Conservation (phyloP, 768 basidiomycete genomes). For the Pluteus cervinus region DNA sequence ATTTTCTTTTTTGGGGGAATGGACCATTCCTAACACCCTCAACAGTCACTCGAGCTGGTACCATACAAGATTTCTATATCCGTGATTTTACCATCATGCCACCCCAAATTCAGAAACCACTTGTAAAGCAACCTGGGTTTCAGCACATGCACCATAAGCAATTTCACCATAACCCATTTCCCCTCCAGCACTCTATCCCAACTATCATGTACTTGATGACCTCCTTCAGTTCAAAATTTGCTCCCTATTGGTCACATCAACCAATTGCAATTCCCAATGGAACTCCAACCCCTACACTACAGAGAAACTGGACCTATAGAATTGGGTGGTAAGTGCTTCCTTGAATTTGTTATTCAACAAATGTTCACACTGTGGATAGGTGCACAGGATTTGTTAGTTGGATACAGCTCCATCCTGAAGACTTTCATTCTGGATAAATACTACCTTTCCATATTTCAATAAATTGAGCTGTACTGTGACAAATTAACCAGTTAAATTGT, state of each 20-base stretch:
- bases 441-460: too few relatives aligned
- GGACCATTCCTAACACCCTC: background rate
- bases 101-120: constrained; percentile 10
- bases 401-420: constrained; percentile 5
- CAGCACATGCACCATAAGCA: constrained; percentile 6
- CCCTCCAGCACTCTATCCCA: constrained; percentile 22
- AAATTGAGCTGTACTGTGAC: too few relatives aligned
- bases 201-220: constrained; percentile 38
- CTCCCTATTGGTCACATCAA: constrained; percentile 32
- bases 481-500: too few relatives aligned
- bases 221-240: constrained; percentile 21
- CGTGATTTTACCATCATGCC: constrained; percentile 19
- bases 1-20: background rate
- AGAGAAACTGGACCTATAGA: constrained; percentile 14
- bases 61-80: constrained; percentile 33
- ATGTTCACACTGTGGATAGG: background rate
- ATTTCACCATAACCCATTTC: constrained; percentile 8
- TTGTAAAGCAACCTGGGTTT: constrained; percentile 11
- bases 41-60: constrained; percentile 35
- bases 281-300: constrained; percentile 6
- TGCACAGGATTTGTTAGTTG: constrained; percentile 9
- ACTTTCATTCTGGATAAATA: background rate
- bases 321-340: constrained; percentile 15
- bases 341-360: background rate
- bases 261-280: constrained; percentile 10